Evolutionary conservation across 2,329 filamentous ascomycete genomes (phyloP), one percentile per base, ranked within the genome.

Genomic region (Fonsecaea nubica): DNA sequence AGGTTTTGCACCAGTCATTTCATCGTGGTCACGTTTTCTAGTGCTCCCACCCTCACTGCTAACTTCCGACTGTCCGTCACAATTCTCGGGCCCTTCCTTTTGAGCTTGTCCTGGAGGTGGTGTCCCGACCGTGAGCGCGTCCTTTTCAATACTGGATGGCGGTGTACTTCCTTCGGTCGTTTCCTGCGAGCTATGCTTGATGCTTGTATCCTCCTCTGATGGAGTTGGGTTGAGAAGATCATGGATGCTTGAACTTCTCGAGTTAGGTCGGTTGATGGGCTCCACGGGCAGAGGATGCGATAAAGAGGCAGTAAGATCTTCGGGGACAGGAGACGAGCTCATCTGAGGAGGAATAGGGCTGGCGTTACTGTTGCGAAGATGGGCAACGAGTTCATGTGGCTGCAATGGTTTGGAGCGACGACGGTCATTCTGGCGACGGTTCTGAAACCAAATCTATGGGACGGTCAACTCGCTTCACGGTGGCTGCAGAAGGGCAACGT

Each of bases 391-490:
- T 76, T 95, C 92, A 77, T 93, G 89, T 9, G 90, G 87, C 33
- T 92, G 87, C 42, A 96, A 84, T 55, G 93, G 93, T 72, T 92
- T 90, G 63, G 92, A 92, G 81, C 94, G 96, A 72, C 94, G 88
- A 73, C 94, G 87, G 77, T 96, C 92, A 79, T 96, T 97, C 78
- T 98, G 94, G 71, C 94, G 87, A 75, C 93, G 88, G 76, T 97
- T 97, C 76, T 97, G 94, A 80, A 97, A 97, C 94, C 94, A 98
- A 74, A 97, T 97, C 94, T 97, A 64, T 10, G 35, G 30, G 7
- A 36, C 21, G 48, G 58, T 80, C 75, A 78, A 74, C 72, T 63
- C 25, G 30, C 8, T 72, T 72, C 68, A 66, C 54, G 13, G n/a
- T 69, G 64, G 68, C 71, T 7, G 53, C 25, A 55, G 38, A 25